Conservation (phyloP, 352 stramenopile genomes). For the Phytophthora constricta region DNA sequence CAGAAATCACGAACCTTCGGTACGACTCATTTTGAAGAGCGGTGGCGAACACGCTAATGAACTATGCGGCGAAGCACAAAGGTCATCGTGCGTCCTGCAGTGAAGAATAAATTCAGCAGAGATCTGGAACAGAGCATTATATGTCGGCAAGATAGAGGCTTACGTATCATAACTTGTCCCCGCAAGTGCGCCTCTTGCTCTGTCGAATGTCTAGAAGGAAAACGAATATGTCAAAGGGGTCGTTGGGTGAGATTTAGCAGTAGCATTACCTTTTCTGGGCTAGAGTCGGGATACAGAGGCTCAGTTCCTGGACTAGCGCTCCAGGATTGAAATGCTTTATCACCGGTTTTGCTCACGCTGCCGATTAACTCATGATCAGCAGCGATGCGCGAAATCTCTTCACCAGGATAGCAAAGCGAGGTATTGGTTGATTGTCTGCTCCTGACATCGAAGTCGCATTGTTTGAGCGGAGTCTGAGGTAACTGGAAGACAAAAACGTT, state of each 20-base stretch:
- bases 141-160: conserved; percentile 3
- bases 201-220: conserved; percentile 18
- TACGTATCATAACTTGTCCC: conserved; percentile 12
- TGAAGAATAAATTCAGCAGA: not conserved
- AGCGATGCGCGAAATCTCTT: not conserved
- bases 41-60: conserved; percentile 22
- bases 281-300: conserved; percentile 5
- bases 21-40: conserved; percentile 42
- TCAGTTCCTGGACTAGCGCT: conserved; percentile 4
- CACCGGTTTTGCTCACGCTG: not conserved
- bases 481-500: conserved; percentile 2
- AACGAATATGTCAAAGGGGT: conserved; percentile 1
- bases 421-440: conserved; percentile 1
- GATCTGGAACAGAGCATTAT: not conserved
- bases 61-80: conserved; percentile 8
- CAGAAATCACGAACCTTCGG: conserved; percentile 26
- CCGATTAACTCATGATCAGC: conserved; percentile 2
- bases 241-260: not conserved
- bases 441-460: conserved; percentile 7
- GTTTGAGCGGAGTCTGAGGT: not conserved
- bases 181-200: not conserved
- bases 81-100: conserved; percentile 8
- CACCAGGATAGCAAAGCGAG: conserved; percentile 6
- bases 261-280: conserved; percentile 18
- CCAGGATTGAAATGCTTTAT: conserved; percentile 13